Evolutionary conservation across 2,329 filamentous ascomycete genomes (phyloP).

Genomic region (Penicillium brasilianum): DNA sequence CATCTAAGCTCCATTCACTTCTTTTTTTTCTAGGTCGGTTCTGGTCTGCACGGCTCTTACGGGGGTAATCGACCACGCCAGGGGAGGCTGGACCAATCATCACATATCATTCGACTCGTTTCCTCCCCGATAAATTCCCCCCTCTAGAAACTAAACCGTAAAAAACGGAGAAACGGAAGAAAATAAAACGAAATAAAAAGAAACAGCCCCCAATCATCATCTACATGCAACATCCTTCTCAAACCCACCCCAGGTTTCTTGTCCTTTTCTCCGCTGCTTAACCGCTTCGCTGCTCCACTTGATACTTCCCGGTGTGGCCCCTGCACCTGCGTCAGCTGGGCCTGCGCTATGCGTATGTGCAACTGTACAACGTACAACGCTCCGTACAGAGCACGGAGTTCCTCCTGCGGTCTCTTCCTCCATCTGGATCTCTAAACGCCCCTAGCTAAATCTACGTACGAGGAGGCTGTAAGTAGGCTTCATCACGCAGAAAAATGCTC

Average conservation of each 20-base stretch:
- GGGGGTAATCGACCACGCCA: background rate
- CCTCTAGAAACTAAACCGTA: background rate
- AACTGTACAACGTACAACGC: background rate
- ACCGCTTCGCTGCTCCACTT: background rate
- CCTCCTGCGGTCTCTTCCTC: background rate
- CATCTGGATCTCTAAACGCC: background rate
- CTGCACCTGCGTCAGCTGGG: constrained; percentile 14
- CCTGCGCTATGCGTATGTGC: constrained; percentile 8
- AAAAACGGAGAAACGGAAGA: no score
- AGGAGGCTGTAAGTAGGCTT: background rate
- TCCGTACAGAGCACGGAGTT: background rate
- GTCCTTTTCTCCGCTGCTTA: constrained; percentile 2
- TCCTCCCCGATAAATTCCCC: background rate
- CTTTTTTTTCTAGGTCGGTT: background rate
- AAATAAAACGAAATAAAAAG: background rate
- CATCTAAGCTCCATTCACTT: no score
- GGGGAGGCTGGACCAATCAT: constrained; percentile 6
- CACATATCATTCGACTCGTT: background rate
- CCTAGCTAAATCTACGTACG: background rate
- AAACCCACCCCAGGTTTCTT: constrained; percentile 4
- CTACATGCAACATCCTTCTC: background rate
- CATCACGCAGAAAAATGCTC: background rate
- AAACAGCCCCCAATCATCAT: background rate
- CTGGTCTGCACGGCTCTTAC: background rate
- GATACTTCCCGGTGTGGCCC: constrained; percentile 11